These are phyloP conservation scores for Filobasidium wieringae DNA, from an alignment of 768 basidiomycete species.

Conservation along the genomic window DNA sequence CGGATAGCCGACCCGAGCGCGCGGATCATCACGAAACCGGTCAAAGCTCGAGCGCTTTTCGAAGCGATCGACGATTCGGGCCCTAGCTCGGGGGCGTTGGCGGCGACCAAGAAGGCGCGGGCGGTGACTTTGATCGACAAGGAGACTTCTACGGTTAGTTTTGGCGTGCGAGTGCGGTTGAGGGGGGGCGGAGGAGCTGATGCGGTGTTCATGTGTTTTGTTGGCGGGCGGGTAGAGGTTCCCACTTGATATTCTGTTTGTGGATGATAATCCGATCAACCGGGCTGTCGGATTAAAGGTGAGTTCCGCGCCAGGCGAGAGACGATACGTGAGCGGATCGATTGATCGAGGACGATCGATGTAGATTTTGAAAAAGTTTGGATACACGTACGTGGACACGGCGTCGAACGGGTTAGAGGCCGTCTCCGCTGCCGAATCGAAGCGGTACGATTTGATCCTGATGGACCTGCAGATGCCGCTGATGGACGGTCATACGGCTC, in stretches of 20 bases:
- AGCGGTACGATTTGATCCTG: constrained; percentile 30
- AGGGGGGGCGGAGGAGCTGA: not conserved
- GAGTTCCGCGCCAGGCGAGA: too few species aligned
- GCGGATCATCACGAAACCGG: constrained; percentile 25
- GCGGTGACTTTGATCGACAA: constrained; percentile 10
- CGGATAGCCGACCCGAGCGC: constrained; percentile 20
- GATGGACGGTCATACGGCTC: constrained; percentile 22
- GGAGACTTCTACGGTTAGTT: constrained; percentile 13
- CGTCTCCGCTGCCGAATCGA: constrained; percentile 24
- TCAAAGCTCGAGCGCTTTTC: constrained; percentile 26
- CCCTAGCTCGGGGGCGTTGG: not conserved
- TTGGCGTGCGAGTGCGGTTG: not conserved
- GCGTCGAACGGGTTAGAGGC: constrained; percentile 31
- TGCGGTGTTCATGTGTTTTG: not conserved
- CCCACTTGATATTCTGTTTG: constrained; percentile 26
- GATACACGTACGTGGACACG: constrained; percentile 25
- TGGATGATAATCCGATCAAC: constrained; percentile 32
- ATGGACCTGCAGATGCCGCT: constrained; percentile 34
- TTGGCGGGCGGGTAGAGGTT: too few species aligned
- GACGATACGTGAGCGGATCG: too few species aligned
- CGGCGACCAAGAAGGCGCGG: constrained; percentile 1
- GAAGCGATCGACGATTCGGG: constrained; percentile 1
- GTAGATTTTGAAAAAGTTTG: constrained; percentile 28
- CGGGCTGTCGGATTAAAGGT: constrained; percentile 16
- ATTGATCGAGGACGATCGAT: not conserved